A percentile compares a stretch with the other conserved stretches of the same genome.
phyloP scores from a whole-genome alignment of 768 basidiomycete species.

The Mycena galopus region DNA sequence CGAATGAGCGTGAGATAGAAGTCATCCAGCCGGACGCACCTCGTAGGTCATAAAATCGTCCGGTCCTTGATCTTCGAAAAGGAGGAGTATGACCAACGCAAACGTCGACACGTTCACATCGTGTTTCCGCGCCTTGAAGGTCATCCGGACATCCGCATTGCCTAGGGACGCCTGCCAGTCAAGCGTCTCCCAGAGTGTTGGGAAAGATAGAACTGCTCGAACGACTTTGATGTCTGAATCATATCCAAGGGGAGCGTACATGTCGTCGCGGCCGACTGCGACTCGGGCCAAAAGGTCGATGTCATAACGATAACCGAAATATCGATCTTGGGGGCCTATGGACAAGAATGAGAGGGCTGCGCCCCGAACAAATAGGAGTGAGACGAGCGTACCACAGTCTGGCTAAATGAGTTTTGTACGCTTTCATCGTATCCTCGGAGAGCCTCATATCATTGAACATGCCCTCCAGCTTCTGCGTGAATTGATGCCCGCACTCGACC shows the following conservation, averaged over 20 bases:
- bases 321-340: constrained; percentile 80
- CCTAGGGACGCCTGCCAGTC: constrained; percentile 95
- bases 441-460: constrained; percentile 99
- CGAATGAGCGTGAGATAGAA: not conserved
- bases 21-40: constrained; percentile 55
- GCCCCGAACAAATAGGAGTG: constrained; percentile 1
- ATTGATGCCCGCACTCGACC: constrained; percentile 95
- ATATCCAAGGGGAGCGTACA: constrained; percentile 81
- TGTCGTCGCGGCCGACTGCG: constrained; percentile 67
- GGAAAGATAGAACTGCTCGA: constrained; percentile 90
- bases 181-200: constrained; percentile 91
- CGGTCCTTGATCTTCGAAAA: constrained; percentile 82
- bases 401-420: constrained; percentile 74
- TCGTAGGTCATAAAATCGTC: constrained; percentile 82
- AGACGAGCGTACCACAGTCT: constrained; percentile 65
- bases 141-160: constrained; percentile 87
- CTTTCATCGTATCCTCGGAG: constrained; percentile 83
- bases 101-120: constrained; percentile 95
- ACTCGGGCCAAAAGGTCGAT: constrained; percentile 95
- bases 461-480: constrained; percentile 97
- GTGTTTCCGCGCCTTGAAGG: constrained; percentile 84
- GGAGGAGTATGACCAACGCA: constrained; percentile 86
- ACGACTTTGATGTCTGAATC: constrained; percentile 75
- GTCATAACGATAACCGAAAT: constrained; percentile 95
- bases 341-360: constrained; percentile 23